Percentiles rank a stretch among this genome's conserved stretches.
Evolutionary conservation across 352 stramenopile species (phyloP).

Genomic region (Achlya hypogyna): DNA sequence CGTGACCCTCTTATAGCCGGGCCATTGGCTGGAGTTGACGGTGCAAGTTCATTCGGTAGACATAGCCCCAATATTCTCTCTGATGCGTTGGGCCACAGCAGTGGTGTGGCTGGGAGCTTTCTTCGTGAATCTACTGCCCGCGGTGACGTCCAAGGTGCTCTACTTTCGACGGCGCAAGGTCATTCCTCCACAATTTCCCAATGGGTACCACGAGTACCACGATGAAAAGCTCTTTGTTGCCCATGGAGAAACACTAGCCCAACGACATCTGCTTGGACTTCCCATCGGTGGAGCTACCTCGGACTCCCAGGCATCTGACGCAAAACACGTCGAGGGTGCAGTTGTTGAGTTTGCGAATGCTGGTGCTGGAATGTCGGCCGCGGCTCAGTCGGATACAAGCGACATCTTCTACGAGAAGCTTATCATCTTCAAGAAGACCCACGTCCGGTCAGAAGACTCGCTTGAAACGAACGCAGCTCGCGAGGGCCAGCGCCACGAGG

Average conservation of each 20-base stretch:
- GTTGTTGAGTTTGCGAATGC: too few relatives aligned
- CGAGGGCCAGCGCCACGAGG: background rate
- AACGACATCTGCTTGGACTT: background rate
- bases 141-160: background rate
- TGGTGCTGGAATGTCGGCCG: too few relatives aligned
- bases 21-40: too few relatives aligned
- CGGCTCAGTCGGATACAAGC: background rate
- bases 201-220: background rate
- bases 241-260: background rate
- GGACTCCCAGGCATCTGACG: background rate
- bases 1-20: too few relatives aligned
- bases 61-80: too few relatives aligned
- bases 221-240: slow-evolving; percentile 1
- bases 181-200: background rate
- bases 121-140: background rate
- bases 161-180: background rate
- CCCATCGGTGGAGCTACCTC: background rate
- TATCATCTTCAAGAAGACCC: slow-evolving; percentile 21
- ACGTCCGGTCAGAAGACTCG: background rate
- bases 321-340: too few relatives aligned
- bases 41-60: too few relatives aligned
- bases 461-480: background rate
- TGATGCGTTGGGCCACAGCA: background rate
- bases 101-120: background rate
- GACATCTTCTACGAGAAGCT: slow-evolving; percentile 21